Base-by-base conservation (phyloP, 345 rosid species). In the Diplotaxis tenuifolia region DNA sequence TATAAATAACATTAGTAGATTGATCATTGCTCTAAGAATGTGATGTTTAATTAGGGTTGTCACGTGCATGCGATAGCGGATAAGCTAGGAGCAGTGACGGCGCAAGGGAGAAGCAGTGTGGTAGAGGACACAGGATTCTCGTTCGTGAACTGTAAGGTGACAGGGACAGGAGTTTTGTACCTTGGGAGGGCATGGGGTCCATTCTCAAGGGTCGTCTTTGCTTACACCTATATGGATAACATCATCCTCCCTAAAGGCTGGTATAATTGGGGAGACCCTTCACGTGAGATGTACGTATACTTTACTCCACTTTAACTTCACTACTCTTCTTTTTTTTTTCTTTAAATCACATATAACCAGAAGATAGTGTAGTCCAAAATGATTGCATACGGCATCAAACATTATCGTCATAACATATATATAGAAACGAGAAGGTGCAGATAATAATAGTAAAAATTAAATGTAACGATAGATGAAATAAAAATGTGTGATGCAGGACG, bases 121-220 rank as follows among this genome's bases (percentile, higher is more conserved):
- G 4, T 95, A 70, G 96, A 95, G 6, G 99, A 95, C 89, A 95
- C 99, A 5, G 99, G 97, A 12, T 95, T 95, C 88, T 95, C 99
- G 1, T 95, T 95, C 34, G 87, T 95, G 20, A 87, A 88, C 66
- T 92, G 99, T 67, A 90, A 87, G 79, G 93, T 95, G 82, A 95
- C 99, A 66, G 99, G 97, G 4, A 92, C 99, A 0, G 99, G 99
- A 7, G 99, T 90, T 3, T 85, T 95, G 6, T 95, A 85, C 65
- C 86, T 95, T 8, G 99, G 99, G 2, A 82, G 99, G 71, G 97
- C 99, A 3, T 95, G 99, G 99, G 97, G 99, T 34, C 92, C 99
- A 14, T 95, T 95, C 77, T 95, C 99, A 3, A 84, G 99, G 61
- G 99, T 95, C 1, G 86, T 95, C 79, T 95, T 95, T 76, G 99